Base-by-base conservation (phyloP, 2,329 filamentous ascomycete genomes). In the Ampelomyces quisqualis region DNA sequence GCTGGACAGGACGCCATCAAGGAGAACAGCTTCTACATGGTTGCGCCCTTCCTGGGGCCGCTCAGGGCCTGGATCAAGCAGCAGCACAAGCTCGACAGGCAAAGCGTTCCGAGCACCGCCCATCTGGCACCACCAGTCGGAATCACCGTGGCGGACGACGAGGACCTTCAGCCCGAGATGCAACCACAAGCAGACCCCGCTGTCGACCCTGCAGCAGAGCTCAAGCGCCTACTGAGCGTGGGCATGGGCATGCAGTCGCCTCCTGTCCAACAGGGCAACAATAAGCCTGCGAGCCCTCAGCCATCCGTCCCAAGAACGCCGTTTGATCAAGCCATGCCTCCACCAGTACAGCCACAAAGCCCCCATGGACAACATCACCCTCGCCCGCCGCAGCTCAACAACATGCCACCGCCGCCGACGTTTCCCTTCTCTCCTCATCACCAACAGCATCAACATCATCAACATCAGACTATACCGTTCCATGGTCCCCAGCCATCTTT, bases 11-110 rank as follows among this genome's bases (percentile, higher is more conserved):
- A 79, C 9, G 70, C 72, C 20, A 70, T 80, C 9, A 88, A 85
- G 55, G 82, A 83, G 27, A 90, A 88, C 67, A 96, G 91, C 62
- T 97, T 96, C 66, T 98, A 96, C 70, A 96, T 97, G 88, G 93
- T 98, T 13, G 90, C 90, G 0, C 90, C 91, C 0, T 98, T 98
- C 63, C 75, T 97, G 39, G 82, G 82, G 1, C 86, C 83, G 5
- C 70, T 98, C 34, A 90, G 89, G 69, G 89, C 88, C 65, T 97
- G 90, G 90, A 89, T 97, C 32, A 74, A 82, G n/a, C 80, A 85
- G 50, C 88, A 95, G 70, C 85, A 81, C 73, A 90, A 85, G 70
- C 76, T 78, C n/a, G 86, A 88, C 55, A 73, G 74, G 7, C 73
- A 74, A 54, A 73, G 71, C 49, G 64, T 68, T 13, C 45, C 51